Base-by-base conservation (phyloP, 2,329 filamentous ascomycete species). In the Albifimbria verrucaria region DNA sequence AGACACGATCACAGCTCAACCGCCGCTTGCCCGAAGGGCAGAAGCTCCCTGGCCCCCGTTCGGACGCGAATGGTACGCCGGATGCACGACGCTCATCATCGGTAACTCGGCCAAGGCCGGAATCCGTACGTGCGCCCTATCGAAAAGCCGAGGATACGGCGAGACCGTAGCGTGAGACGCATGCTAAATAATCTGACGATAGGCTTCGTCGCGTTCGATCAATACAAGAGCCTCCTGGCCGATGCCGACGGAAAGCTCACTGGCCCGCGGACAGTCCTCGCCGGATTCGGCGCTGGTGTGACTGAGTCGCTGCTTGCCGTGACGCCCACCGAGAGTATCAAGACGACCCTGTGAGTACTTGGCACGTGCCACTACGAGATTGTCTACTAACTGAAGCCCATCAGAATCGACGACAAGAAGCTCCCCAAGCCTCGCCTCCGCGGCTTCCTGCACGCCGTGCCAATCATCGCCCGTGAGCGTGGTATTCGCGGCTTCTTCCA, bases 11-110 rank as follows among this genome's bases (percentile, higher is more conserved):
- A 52, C 94, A 97, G 73, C 86, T 99, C 66, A 99, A 99, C 72
- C 85, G 88, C 61, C 85, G 87, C 62, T 79, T 97, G 65, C 79
- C 89, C 48, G 86, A 88, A 52, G 88, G 87, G 46, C 79, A 95
- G 77, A 97, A 96, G 77, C 82, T 97, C 25, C 92, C 93, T 97
- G 91, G 89, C 94, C 94, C 43, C 90, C 90, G 11, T 97, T 97
- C 66, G 94, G 94, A 48, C 79, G 75, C 62, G 91, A 96, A 72
- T 99, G 94, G 94, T 99, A 99, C 72, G 93, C 94, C 12, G 94
- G 94, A 36, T 99, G 94, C 76, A 97, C 94, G 46, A 97, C 94
- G 24, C 76, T 97, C 68, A 96, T 99, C 55, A 91, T 97, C 61
- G 94, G 94, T 56, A 99, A 99, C 75, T 95, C 92, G 50, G 81